phyloP scores from a whole-genome alignment of 2,329 filamentous ascomycete species.

The Talaromyces islandicus region DNA sequence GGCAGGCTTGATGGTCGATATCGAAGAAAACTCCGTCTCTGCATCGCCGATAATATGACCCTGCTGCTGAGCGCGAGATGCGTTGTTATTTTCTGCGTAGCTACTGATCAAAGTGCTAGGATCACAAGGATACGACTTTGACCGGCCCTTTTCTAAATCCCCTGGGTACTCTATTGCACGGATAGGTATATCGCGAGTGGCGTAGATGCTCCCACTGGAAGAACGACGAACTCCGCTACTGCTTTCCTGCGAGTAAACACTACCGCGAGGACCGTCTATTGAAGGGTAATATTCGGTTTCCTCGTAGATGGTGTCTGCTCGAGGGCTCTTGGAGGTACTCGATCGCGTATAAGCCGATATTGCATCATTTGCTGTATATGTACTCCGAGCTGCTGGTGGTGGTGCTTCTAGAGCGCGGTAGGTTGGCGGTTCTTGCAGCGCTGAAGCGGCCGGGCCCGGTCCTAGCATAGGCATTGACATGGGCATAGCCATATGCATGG shows the following conservation, averaged over 20 bases:
- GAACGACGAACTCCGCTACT: slow-evolving; percentile 23
- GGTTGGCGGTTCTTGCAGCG: slow-evolving; percentile 17
- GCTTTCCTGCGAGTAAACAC: slow-evolving; percentile 21
- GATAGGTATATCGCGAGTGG: slow-evolving; percentile 27
- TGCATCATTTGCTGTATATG: slow-evolving; percentile 20
- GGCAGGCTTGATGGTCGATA: slow-evolving; percentile 31
- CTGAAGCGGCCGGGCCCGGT: slow-evolving; percentile 1
- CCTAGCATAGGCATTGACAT: slow-evolving; percentile 10
- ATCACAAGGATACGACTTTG: slow-evolving; percentile 22
- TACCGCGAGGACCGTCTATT: slow-evolving; percentile 10
- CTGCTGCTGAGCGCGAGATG: slow-evolving; percentile 1
- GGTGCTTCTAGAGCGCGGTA: slow-evolving; percentile 29
- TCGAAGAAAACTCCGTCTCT: slow-evolving; percentile 27
- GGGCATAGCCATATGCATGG: slow-evolving; percentile 6
- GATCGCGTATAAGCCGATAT: slow-evolving; percentile 29
- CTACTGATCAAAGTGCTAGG: slow-evolving; percentile 39
- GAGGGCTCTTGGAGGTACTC: slow-evolving; percentile 33
- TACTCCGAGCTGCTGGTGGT: slow-evolving; percentile 17
- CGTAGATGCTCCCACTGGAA: slow-evolving; percentile 33
- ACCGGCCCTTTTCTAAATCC: slow-evolving; percentile 17
- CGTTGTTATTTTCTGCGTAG: slow-evolving; percentile 25
- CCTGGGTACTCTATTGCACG: slow-evolving; percentile 35
- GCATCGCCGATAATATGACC: slow-evolving; percentile 14
- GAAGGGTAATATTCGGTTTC: slow-evolving; percentile 26
- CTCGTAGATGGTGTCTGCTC: slow-evolving; percentile 37